Percentiles rank a stretch among this genome's conserved stretches.
Evolutionary conservation across 2,329 filamentous ascomycete genomes (phyloP).

Genomic region (Fusarium chlamydosporum): DNA sequence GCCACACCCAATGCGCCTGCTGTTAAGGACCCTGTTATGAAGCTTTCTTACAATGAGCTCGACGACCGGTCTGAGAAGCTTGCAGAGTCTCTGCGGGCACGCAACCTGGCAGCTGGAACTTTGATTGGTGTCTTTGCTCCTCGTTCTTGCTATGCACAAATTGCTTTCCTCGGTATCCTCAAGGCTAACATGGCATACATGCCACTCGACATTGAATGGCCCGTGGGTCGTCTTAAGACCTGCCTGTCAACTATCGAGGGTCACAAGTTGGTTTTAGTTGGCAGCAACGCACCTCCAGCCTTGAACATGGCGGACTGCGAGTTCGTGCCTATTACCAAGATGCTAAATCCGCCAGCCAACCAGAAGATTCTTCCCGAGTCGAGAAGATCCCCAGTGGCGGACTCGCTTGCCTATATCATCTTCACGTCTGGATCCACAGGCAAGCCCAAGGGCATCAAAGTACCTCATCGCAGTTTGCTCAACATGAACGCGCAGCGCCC

Average conservation of each 20-base stretch:
- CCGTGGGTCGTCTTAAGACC: constrained; percentile 4
- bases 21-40: too few relatives aligned
- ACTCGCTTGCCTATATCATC: constrained; percentile 36
- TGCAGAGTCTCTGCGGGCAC: background rate
- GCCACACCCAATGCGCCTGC: constrained; percentile 24
- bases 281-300: too few relatives aligned
- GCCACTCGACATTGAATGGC: constrained; percentile 16
- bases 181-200: constrained; percentile 39
- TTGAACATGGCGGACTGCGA: background rate
- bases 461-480: too few relatives aligned
- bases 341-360: background rate
- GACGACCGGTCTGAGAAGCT: constrained; percentile 27
- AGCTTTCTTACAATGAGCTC: background rate
- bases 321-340: background rate
- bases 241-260: background rate
- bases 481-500: too few relatives aligned
- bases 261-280: too few relatives aligned
- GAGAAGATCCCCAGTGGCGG: too few relatives aligned
- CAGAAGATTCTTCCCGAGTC: too few relatives aligned
- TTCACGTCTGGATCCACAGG: constrained; percentile 47
- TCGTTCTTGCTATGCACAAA: constrained; percentile 25
- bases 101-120: background rate
- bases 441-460: constrained; percentile 40
- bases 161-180: constrained; percentile 30
- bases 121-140: background rate